Evolutionary conservation across 192 early-diverging fungal species (phyloP).

Genomic region (Rhizophagus prolifer): DNA sequence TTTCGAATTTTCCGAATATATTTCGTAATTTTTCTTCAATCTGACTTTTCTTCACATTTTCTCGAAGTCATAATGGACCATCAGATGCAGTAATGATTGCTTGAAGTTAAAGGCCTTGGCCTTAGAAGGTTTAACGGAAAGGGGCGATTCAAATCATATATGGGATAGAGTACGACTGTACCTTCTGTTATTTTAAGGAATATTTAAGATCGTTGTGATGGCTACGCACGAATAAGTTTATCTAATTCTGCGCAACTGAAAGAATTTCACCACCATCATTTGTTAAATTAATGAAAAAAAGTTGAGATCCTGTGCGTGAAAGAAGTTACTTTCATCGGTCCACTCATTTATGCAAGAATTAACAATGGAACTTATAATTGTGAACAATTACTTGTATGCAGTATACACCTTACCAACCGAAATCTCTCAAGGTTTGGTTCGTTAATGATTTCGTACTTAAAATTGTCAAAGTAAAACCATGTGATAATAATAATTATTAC

Average conservation of each 20-base stretch:
- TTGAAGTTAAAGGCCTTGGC: no score
- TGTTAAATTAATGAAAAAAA: no score
- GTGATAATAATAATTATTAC: neutral
- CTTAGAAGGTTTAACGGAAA: no score
- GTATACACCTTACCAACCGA: no score
- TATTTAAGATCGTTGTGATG: slow-evolving; percentile 97
- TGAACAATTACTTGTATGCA: no score
- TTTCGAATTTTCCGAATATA: no score
- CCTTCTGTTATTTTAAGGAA: slow-evolving; percentile 97
- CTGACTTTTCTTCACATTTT: no score
- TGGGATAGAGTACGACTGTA: slow-evolving; percentile 85
- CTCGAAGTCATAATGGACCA: no score
- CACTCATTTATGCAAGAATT: neutral
- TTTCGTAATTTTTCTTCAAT: no score
- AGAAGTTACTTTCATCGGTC: slow-evolving; percentile 4
- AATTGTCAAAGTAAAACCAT: neutral
- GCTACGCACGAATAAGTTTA: slow-evolving; percentile 81
- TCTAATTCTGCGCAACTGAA: neutral
- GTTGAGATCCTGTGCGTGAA: no score
- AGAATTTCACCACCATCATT: no score
- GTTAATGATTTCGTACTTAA: neutral
- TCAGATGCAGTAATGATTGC: no score
- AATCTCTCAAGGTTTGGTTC: slow-evolving; percentile 63
- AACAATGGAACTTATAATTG: slow-evolving; percentile 17
- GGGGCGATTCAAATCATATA: slow-evolving; percentile 81